phyloP scores from a whole-genome alignment of 306 rosid species.

The Cucurbita pepo region DNA sequence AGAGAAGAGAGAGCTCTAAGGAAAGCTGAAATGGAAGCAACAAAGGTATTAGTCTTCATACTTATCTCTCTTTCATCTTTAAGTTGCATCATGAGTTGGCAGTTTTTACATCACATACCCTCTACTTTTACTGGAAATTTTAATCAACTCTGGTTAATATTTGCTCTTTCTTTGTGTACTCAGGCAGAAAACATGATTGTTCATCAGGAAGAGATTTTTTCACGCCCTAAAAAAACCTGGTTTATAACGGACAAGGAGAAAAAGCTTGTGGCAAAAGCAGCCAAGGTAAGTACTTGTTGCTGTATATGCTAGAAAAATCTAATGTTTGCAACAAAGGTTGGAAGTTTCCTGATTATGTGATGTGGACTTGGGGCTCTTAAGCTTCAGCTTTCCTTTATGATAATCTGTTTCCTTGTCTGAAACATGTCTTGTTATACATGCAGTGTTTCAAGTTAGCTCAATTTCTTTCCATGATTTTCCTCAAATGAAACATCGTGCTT shows the following conservation, averaged over 20 bases:
- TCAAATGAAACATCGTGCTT: background rate
- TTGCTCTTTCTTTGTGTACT: slow-evolving; percentile 6
- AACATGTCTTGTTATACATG: no score
- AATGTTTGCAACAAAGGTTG: background rate
- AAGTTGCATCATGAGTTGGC: background rate
- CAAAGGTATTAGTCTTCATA: slow-evolving; percentile 37
- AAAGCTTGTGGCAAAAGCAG: slow-evolving; percentile 44
- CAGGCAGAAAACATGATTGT: slow-evolving; percentile 95
- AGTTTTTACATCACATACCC: background rate
- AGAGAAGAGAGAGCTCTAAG: slow-evolving; percentile 81
- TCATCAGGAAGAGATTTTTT: slow-evolving; percentile 68
- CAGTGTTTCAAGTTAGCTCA: background rate
- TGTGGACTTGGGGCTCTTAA: background rate
- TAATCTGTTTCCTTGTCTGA: background rate
- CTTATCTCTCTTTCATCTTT: background rate
- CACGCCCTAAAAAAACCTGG: slow-evolving; percentile 95
- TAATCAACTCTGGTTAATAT: background rate
- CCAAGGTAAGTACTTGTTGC: slow-evolving; percentile 29
- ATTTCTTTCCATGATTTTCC: background rate
- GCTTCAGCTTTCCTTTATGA: background rate
- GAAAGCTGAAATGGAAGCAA: slow-evolving; percentile 95
- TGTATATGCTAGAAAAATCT: background rate
- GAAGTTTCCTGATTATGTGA: background rate
- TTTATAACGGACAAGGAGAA: slow-evolving; percentile 74
- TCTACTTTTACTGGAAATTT: background rate